Conservation (phyloP, 2,329 filamentous ascomycete species). For the Alternaria infectoria region DNA sequence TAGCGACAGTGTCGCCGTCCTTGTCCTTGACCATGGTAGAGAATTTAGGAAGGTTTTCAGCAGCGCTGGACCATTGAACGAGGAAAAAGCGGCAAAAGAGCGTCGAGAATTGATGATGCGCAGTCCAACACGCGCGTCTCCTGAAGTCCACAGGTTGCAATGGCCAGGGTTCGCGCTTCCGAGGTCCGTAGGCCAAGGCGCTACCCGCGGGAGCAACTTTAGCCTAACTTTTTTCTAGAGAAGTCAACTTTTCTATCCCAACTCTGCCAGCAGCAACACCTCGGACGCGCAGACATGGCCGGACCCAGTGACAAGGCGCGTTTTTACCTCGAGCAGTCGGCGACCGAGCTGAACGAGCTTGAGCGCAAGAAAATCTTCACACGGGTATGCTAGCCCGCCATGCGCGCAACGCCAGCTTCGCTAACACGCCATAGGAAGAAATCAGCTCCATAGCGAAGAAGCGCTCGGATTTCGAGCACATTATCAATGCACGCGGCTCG, state of each 20-base stretch:
- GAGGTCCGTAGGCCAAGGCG: constrained; percentile 30
- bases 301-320: constrained; percentile 91
- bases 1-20: constrained; percentile 67
- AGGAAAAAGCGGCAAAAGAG: constrained; percentile 36
- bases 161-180: constrained; percentile 27
- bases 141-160: constrained; percentile 29
- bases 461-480: constrained; percentile 92
- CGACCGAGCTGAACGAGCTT: constrained; percentile 90
- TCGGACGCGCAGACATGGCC: constrained; percentile 64
- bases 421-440: constrained; percentile 68
- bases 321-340: constrained; percentile 90
- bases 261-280: constrained; percentile 15
- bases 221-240: constrained; percentile 22
- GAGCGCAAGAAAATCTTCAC: constrained; percentile 91
- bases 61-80: constrained; percentile 21
- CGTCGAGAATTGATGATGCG: constrained; percentile 26
- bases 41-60: constrained; percentile 5
- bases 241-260: constrained; percentile 26
- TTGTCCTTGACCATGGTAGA: constrained; percentile 64
- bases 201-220: constrained; percentile 24
- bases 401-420: background rate
- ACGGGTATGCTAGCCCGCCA: constrained; percentile 59
- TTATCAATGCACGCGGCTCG: constrained; percentile 77
- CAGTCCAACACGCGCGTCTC: constrained; percentile 30
- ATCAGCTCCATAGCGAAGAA: constrained; percentile 88